phyloP scores from a whole-genome alignment of 176 grass and related monocot genomes.

The Urochloa ruziziensis region DNA sequence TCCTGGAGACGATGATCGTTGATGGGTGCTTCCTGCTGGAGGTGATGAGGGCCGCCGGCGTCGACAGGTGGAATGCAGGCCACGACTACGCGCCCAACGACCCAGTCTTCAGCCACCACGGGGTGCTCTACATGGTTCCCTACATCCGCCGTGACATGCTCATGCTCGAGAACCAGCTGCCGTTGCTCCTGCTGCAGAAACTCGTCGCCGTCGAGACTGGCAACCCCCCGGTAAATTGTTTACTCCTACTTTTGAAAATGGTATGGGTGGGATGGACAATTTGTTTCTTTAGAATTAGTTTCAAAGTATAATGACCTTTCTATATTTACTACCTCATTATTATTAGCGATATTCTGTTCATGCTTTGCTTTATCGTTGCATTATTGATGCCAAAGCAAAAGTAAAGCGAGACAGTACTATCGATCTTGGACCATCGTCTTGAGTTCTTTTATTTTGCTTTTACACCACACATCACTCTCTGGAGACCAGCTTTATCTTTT shows the following conservation, averaged over 20 bases:
- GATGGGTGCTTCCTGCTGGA: constrained; percentile 85
- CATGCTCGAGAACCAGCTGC: constrained; percentile 86
- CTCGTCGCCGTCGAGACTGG: constrained; percentile 42
- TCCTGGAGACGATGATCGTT: constrained; percentile 66
- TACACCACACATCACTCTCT: neutral
- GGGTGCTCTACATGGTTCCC: constrained; percentile 59
- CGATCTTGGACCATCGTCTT: neutral
- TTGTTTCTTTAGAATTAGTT: too few species aligned
- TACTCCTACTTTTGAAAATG: neutral
- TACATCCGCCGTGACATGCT: constrained; percentile 79
- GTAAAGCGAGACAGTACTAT: neutral
- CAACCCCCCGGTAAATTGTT: constrained; percentile 1
- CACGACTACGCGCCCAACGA: constrained; percentile 72
- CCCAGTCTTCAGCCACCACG: constrained; percentile 72
- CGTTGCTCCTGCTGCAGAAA: constrained; percentile 54
- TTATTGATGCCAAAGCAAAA: constrained; percentile 11
- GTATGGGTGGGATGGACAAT: too few species aligned
- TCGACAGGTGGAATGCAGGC: neutral
- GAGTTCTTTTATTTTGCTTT: neutral
- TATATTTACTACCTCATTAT: too few species aligned
- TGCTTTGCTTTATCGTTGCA: neutral
- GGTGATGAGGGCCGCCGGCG: constrained; percentile 45
- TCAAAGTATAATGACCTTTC: too few species aligned
- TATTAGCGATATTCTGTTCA: neutral
- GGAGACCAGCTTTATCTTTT: neutral